phyloP scores from a whole-genome alignment of 78 protist species.

The Dictyostelium brefeldianum region DNA sequence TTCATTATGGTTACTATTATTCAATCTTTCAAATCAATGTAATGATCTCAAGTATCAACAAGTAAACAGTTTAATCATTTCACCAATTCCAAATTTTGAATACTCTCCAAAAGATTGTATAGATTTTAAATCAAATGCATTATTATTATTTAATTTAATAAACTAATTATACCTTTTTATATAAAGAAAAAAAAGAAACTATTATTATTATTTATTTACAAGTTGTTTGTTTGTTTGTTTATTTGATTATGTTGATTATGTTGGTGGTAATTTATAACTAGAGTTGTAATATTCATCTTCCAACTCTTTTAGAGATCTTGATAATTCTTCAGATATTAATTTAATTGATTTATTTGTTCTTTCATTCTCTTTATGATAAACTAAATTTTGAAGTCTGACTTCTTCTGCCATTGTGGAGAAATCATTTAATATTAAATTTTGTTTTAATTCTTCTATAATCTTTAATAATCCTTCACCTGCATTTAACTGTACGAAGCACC shows the following conservation, averaged over 20 bases:
- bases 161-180: too few species aligned
- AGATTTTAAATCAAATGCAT: constrained; percentile 39
- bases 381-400: constrained; percentile 63
- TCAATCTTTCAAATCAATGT: constrained; percentile 39
- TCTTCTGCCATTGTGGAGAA: constrained; percentile 69
- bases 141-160: constrained; percentile 14
- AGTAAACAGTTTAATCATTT: background rate
- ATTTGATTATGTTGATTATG: background rate
- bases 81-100: constrained; percentile 22
- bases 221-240: too few species aligned
- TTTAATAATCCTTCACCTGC: constrained; percentile 67
- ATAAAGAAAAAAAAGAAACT: too few species aligned
- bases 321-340: constrained; percentile 50
- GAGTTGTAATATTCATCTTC: constrained; percentile 79
- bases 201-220: too few species aligned
- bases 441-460: constrained; percentile 72
- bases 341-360: constrained; percentile 46
- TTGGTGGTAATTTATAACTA: constrained; percentile 36
- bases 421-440: constrained; percentile 68
- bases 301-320: constrained; percentile 37
- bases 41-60: background rate
- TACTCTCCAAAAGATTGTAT: background rate
- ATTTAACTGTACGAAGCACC: too few species aligned
- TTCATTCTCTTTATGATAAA: constrained; percentile 63
- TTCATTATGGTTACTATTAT: constrained; percentile 41